These are phyloP conservation scores for Ilyonectria mors-panacis DNA, from an alignment of 2,329 filamentous ascomycete species.

Conservation along the genomic window DNA sequence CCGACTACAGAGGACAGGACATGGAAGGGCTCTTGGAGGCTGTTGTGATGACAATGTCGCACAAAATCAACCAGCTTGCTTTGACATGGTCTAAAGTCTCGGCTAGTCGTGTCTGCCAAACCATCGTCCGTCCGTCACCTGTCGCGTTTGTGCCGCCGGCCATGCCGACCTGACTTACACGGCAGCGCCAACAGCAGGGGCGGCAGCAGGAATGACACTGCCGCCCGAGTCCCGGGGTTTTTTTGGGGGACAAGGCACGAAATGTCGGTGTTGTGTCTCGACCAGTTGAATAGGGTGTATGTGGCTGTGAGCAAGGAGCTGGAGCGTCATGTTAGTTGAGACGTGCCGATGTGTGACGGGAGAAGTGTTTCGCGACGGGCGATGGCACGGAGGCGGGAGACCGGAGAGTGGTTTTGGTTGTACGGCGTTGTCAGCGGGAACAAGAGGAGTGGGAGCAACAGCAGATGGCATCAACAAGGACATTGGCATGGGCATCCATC, in stretches of 20 bases:
- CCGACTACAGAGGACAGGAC: not conserved
- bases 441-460: not conserved
- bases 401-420: not conserved
- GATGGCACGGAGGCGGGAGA: slow-evolving; percentile 1
- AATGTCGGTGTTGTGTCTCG: no score
- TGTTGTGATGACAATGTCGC: not conserved
- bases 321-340: not conserved
- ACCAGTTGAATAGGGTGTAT: not conserved
- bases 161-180: slow-evolving; percentile 3
- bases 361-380: slow-evolving; percentile 10
- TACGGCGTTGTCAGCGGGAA: slow-evolving; percentile 16
- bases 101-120: not conserved
- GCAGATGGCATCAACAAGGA: not conserved
- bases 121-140: not conserved
- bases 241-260: not conserved
- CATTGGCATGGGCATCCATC: no score
- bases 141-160: slow-evolving; percentile 3
- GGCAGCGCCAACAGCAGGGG: slow-evolving; percentile 3
- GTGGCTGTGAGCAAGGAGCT: not conserved
- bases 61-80: not conserved
- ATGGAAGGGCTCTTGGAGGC: not conserved
- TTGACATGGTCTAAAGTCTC: not conserved
- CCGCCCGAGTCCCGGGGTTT: not conserved
- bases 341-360: not conserved
- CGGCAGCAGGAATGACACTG: not conserved